Evolutionary conservation across 371 early-diverging fungal species (phyloP), one percentile per base, ranked within the genome.

Genomic region (Fennellomyces sp.): DNA sequence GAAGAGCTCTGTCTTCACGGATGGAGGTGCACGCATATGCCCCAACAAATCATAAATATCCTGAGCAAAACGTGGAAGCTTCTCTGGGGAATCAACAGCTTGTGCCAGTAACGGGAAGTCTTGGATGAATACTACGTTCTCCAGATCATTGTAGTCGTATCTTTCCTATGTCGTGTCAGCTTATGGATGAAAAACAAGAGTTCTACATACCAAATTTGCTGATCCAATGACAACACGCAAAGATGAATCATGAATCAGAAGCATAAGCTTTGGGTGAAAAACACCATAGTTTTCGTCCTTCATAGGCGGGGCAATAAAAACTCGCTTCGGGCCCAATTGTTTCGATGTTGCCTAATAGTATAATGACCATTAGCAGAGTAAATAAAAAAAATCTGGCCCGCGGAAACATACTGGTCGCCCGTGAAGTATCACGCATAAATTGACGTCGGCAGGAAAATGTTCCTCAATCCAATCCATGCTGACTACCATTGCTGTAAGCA

Each of bases 81-180:
- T 19, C 3, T 25, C 29, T 12, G 21, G 17, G 17, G 38, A 50
- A 7, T 47, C 21, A 15, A 23, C 39, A 3, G 68, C 48, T 21
- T 52, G n/a, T 17, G 41, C n/a, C 0, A 55, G 52, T 11, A 39
- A 30, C 3, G 76, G 76, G 19, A 80, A 80, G 52, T 80, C 80
- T 54, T 80, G 80, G 3, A 80, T 76, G 45, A 80, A 80, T 1
- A 80, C 70, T 11, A 76, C 80, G 60, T 80, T 80, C 30, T 80
- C 80, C 26, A 80, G 51, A 1, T 76, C 76, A 27, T 67, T 66
- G 30, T 76, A 80, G 59, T 80, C 80, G 25, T 73, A 80, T 0
- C 55, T 38, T 38, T 67, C 73, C 78, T 74, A 39, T 19, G 7
- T 8, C 13, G 21, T 4, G n/a, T 23, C 13, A 49, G 53, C 17